Base-by-base conservation (phyloP, 495 filamentous ascomycete genomes). In the Aspergillus hancockii region DNA sequence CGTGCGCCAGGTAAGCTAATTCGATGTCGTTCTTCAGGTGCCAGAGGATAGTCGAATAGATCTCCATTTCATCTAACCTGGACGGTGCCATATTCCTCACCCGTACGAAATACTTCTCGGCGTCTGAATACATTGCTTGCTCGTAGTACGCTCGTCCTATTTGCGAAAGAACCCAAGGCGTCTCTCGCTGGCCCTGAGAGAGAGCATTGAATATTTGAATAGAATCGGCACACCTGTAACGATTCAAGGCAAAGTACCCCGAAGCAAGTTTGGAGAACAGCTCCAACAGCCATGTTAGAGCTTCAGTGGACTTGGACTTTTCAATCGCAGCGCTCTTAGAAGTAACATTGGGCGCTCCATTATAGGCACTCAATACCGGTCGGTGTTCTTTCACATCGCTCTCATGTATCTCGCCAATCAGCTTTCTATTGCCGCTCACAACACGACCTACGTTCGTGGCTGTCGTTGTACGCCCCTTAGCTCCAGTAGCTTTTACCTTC, bases 11-110 rank as follows among this genome's bases (percentile, higher is more conserved):
- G 69, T 92, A 95, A 3, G 95, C 92, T 8, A 98, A 80, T 28
- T 97, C 91, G 8, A 90, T 88, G 61, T 97, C 94, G 63, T 87
- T 89, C 69, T 96, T 94, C 60, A 96, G 78, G 69, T 96, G 91
- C 94, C 94, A 98, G 8, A 98, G 84, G n/a, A 93, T 86, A 13
- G 95, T 98, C 4, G 93, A 97, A 71, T 94, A 98, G 21, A 96
- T 87, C 66, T 98, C 94, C 93, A 97, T 97, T 66, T 96, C 93
- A 62, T 93, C 88, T 49, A 92, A 79, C 19, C 89, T 85, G 4
- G 90, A 88, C 8, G 92, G 92, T 23, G 89, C 85, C 49, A 93
- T 76, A 38, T 84, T 78, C 58, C 88, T 88, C 32, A 97, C 81
- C 45, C 87, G 83, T 40, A 84, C 75, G 71, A 95, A 98, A 63